Conservation (phyloP, 2,329 filamentous ascomycete species). For the Alternaria panax region DNA sequence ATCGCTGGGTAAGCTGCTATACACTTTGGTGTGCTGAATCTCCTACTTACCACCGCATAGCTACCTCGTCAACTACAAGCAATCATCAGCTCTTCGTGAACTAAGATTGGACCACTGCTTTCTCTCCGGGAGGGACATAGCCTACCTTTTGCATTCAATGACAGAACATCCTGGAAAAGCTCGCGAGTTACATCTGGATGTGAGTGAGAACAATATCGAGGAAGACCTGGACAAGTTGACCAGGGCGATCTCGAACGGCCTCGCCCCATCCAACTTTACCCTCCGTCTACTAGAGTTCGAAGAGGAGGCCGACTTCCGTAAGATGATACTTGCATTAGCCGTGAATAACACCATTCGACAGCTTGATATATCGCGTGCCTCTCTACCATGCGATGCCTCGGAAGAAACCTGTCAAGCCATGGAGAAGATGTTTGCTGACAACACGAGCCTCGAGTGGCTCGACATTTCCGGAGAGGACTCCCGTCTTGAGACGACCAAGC, state of each 20-base stretch:
- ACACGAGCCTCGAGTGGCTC: slow-evolving; percentile 69
- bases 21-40: neutral
- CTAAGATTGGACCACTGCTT: slow-evolving; percentile 73
- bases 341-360: slow-evolving; percentile 69
- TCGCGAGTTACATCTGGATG: slow-evolving; percentile 69
- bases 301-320: slow-evolving; percentile 68
- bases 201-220: slow-evolving; percentile 68
- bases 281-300: slow-evolving; percentile 75
- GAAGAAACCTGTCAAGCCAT: slow-evolving; percentile 71
- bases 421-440: slow-evolving; percentile 70
- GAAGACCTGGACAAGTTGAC: slow-evolving; percentile 61
- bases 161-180: slow-evolving; percentile 56
- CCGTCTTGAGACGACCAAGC: slow-evolving; percentile 72
- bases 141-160: slow-evolving; percentile 70
- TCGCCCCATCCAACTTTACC: slow-evolving; percentile 68
- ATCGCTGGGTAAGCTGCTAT: slow-evolving; percentile 55
- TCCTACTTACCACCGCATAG: slow-evolving; percentile 52
- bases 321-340: slow-evolving; percentile 67
- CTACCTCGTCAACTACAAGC: slow-evolving; percentile 67
- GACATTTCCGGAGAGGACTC: slow-evolving; percentile 77
- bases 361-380: slow-evolving; percentile 74
- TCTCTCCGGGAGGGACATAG: slow-evolving; percentile 69
- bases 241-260: slow-evolving; percentile 59
- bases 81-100: slow-evolving; percentile 66
- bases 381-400: slow-evolving; percentile 72